Base-by-base conservation (phyloP, 2,329 filamentous ascomycete species). In the Ophiostoma montium region DNA sequence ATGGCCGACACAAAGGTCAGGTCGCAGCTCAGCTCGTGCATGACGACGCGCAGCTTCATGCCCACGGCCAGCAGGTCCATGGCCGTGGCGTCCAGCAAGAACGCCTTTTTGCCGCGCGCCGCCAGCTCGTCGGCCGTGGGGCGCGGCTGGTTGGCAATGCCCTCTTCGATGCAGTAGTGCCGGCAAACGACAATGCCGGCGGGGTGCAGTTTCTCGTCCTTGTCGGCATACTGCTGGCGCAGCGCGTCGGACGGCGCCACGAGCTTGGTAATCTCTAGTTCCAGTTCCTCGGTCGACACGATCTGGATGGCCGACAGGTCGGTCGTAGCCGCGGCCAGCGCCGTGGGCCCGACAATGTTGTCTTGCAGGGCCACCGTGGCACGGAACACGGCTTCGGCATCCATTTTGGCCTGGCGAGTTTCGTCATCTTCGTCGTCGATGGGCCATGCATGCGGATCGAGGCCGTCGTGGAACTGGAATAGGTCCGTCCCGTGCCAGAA, bases 1-100 rank as follows among this genome's bases (percentile, higher is more conserved):
- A 82, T 61, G 2, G 69, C 63, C 58, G 80, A 81, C 59, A 88
- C 75, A 60, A 83, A 87, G 54, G 68, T 70, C 21, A 86, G 52
- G 2, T 78, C 82, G 21, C 70, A 70, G 53, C 71, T 73, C 21
- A 85, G 62, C 50, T 78, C 67, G 54, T 71, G 75, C 10, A 85
- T 65, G 0, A 62, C 65, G 0, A 75, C 63, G 23, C 71, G 68
- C 32, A 85, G 57, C 61, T 80, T 84, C 70, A 83, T 75, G 0
- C 86, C 85, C 0, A 72, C 62, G 51, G 75, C 74, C 58, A 84
- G 76, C 49, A 75, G 67, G 3, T 48, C 55, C 9, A 75, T 59
- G 11, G 70, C 55, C 15, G 71, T 62, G 23, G 78, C 73, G 52
- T 95, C 88, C 3, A 95, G 59, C 58, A 84, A 77, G 55, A 94